Evolutionary conservation across 208 protist species (phyloP), one percentile per base, ranked within the genome.

Genomic region (Strigomonas culicis): DNA sequence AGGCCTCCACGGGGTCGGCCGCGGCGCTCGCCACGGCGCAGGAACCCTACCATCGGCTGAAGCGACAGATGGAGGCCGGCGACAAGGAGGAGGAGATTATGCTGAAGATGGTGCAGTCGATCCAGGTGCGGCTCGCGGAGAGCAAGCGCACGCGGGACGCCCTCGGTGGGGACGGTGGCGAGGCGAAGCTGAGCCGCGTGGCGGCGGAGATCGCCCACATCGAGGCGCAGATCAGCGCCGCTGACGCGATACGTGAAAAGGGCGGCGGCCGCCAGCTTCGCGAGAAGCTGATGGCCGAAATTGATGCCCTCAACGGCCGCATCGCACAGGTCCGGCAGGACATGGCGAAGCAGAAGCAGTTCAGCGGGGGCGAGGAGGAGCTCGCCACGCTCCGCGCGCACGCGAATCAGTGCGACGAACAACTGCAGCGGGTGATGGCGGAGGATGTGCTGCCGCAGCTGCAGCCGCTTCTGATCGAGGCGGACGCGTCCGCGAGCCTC

Each of bases 1-100:
- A n/a, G 4, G 21, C 28, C 13, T 8, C 69, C 21, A 31, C 56
- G 28, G 19, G 0, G 17, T 53, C 63, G 50, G 76, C 68, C 21
- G 66, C 31, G 49, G 57, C 60, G 4, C 30, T 76, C 4, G 52
- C 46, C n/a, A 27, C n/a, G 17, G 39, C 59, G 2, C 83, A 93
- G 59, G 75, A 72, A 2, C 27, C 52, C 19, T 66, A 66, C 28
- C 62, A 74, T 30, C 27, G 7, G 17, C 17, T 63, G 25, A 63
- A 85, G 43, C 84, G 82, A 24, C 22, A 31, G 17, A 59, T 88
- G 57, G 84, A 89, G 47, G 70, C 75, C 1, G 82, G 80, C 36
- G 55, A 32, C 7, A 86, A 85, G 59, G 87, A 93, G 67, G 53
- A 60, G n/a, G 81, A 88, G 57, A 85, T 93, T 79, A 68, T 68